Conservation (phyloP, 371 early-diverging fungal species). For the Rhizopus stolonifer region DNA sequence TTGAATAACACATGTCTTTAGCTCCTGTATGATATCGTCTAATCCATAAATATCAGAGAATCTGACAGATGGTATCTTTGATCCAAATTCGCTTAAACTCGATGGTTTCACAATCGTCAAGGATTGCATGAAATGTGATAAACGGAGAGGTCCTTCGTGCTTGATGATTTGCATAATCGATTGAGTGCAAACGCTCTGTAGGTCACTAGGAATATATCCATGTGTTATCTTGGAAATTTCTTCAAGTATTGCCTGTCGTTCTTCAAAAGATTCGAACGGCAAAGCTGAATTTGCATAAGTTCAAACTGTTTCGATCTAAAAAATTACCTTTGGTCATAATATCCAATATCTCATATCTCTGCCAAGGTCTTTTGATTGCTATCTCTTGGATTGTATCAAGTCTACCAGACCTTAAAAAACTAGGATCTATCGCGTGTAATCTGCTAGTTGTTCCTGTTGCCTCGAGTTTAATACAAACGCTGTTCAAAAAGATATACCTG, state of each 20-base stretch:
- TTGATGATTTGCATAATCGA: slow-evolving; percentile 47
- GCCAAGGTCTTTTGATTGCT: slow-evolving; percentile 43
- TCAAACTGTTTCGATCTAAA: no score
- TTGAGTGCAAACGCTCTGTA: slow-evolving; percentile 65
- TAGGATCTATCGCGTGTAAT: slow-evolving; percentile 53
- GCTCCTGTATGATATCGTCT: slow-evolving; percentile 59
- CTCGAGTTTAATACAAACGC: background rate
- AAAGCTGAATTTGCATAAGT: no score
- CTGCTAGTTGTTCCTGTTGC: slow-evolving; percentile 54
- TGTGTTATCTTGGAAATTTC: slow-evolving; percentile 91
- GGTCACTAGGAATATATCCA: slow-evolving; percentile 83
- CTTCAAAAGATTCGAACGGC: slow-evolving; percentile 49
- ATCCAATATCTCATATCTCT: slow-evolving; percentile 44
- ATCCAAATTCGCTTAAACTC: slow-evolving; percentile 56
- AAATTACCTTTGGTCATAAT: slow-evolving; percentile 51
- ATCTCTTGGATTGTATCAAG: slow-evolving; percentile 55
- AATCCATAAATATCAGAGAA: slow-evolving; percentile 73
- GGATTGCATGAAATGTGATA: slow-evolving; percentile 45
- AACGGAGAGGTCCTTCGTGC: slow-evolving; percentile 10
- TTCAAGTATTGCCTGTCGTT: slow-evolving; percentile 58
- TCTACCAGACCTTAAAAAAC: slow-evolving; percentile 58
- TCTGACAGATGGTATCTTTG: slow-evolving; percentile 57
- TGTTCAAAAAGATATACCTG: background rate
- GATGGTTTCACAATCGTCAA: slow-evolving; percentile 56
- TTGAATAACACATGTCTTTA: slow-evolving; percentile 63